A percentile compares a stretch with the other conserved stretches of the same genome.
phyloP scores from a whole-genome alignment of 345 rosid species.

The Salix caprea region DNA sequence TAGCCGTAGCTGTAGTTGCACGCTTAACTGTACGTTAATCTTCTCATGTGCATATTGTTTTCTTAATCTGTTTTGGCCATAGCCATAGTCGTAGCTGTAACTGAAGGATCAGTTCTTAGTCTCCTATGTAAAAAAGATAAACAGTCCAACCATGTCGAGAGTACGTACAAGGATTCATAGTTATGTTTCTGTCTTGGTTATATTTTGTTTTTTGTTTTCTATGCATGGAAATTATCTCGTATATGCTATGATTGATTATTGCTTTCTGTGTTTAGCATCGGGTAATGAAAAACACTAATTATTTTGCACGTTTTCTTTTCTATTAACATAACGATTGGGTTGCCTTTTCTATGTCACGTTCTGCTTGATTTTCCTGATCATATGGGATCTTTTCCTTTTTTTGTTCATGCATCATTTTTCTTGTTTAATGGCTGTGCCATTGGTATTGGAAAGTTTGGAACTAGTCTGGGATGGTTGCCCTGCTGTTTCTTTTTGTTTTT shows the following conservation, averaged over 20 bases:
- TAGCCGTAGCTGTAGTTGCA: neutral
- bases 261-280: too few relatives aligned
- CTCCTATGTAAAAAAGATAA: too few relatives aligned
- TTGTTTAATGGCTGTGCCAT: neutral
- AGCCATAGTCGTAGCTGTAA: neutral
- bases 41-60: neutral
- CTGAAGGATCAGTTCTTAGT: neutral
- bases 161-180: too few relatives aligned
- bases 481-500: too few relatives aligned
- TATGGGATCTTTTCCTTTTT: neutral
- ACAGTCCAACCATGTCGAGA: too few relatives aligned
- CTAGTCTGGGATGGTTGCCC: neutral
- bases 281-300: too few relatives aligned
- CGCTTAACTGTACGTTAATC: neutral
- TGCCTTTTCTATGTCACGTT: neutral
- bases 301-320: too few relatives aligned
- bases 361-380: neutral
- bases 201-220: too few relatives aligned
- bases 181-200: too few relatives aligned
- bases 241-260: neutral
- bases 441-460: neutral
- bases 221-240: neutral
- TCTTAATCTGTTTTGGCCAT: neutral
- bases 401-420: neutral
- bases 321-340: neutral